Conservation (phyloP, 1,284 basidiomycete genomes). For the Veloboletus limbatus region DNA sequence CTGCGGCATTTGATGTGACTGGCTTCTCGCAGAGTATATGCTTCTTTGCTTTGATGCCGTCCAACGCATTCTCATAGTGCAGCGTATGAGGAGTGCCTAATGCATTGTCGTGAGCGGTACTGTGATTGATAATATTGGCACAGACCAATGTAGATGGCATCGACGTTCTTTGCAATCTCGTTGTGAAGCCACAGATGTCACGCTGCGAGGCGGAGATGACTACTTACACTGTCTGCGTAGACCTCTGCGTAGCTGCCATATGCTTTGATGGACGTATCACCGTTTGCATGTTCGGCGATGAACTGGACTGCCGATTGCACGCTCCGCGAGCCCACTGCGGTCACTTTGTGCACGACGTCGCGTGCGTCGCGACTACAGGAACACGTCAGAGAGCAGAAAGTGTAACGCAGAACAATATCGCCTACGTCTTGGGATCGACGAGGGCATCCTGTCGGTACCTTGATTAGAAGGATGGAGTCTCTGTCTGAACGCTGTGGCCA, state of each 20-base stretch:
- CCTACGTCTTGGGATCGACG: constrained; percentile 49
- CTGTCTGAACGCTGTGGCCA: neutral
- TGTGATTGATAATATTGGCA: constrained; percentile 10
- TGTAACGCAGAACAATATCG: neutral
- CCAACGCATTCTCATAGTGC: constrained; percentile 79
- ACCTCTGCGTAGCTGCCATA: constrained; percentile 80
- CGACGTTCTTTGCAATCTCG: constrained; percentile 55
- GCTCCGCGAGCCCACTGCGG: constrained; percentile 78
- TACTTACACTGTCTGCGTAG: constrained; percentile 61
- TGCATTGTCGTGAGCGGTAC: constrained; percentile 8
- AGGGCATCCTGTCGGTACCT: constrained; percentile 40
- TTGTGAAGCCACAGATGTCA: constrained; percentile 8
- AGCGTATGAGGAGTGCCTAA: constrained; percentile 82
- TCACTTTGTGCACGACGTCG: constrained; percentile 77
- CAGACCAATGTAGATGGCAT: constrained; percentile 76
- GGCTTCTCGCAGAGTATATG: constrained; percentile 88
- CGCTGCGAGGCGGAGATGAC: constrained; percentile 1
- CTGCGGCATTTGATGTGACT: constrained; percentile 62
- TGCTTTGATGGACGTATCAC: constrained; percentile 56
- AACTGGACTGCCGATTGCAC: constrained; percentile 71
- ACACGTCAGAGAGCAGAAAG: neutral
- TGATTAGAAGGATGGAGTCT: constrained; percentile 6
- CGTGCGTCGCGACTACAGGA: constrained; percentile 56
- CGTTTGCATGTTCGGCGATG: constrained; percentile 51
- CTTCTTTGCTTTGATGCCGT: constrained; percentile 78